phyloP scores from a whole-genome alignment of 805 yeast species.

The Saccharomycodes ludwigii region DNA sequence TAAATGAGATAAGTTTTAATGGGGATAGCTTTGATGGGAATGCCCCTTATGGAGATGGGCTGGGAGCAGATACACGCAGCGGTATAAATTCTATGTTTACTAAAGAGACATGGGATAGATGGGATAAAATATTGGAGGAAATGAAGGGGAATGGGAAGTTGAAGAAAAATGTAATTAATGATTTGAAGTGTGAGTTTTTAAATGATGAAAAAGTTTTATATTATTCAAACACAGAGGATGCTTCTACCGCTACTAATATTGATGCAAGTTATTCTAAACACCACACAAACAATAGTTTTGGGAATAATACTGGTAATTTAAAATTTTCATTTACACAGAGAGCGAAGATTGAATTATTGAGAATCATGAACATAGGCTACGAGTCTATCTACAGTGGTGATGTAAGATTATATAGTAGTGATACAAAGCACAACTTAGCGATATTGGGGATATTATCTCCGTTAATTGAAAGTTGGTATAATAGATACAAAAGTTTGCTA shows the following conservation, averaged over 20 bases:
- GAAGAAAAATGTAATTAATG: conserved; percentile 10
- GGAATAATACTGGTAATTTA: conserved; percentile 16
- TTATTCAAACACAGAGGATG: conserved; percentile 9
- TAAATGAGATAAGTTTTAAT: conserved; percentile 52
- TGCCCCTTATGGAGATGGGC: conserved; percentile 9
- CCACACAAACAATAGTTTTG: conserved; percentile 11
- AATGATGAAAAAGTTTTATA: conserved; percentile 23
- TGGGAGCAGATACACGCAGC: conserved; percentile 3
- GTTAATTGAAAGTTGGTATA: conserved; percentile 66
- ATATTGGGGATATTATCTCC: conserved; percentile 66
- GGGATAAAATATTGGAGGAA: conserved; percentile 12
- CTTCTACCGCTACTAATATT: conserved; percentile 2
- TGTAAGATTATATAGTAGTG: conserved; percentile 33
- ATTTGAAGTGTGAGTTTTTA: conserved; percentile 19
- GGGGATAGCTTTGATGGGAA: conserved; percentile 25
- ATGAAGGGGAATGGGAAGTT: conserved; percentile 5
- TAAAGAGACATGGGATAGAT: conserved; percentile 19
- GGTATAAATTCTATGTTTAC: conserved; percentile 11
- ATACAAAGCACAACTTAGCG: conserved; percentile 56
- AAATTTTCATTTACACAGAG: conserved; percentile 50
- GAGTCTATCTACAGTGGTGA: conserved; percentile 67
- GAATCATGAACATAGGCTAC: conserved; percentile 71
- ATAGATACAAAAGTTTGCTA: conserved; percentile 44
- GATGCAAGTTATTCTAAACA: conserved; percentile 9
- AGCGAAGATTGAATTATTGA: conserved; percentile 70